Conservation (phyloP, 2,329 filamentous ascomycete species). For the Bipolaris cookei region DNA sequence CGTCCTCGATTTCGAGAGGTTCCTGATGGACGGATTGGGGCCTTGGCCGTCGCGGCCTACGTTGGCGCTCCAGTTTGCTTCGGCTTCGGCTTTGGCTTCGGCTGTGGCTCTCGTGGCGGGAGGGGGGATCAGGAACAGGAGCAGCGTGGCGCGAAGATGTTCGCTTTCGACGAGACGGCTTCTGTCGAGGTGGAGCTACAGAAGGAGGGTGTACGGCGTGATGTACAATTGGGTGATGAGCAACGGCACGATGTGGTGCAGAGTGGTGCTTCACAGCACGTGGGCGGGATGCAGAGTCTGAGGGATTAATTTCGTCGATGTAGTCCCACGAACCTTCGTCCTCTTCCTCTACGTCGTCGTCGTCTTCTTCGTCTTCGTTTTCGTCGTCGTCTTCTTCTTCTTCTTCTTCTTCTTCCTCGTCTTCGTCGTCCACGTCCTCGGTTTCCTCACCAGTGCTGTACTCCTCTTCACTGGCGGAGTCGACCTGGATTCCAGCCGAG, state of each 20-base stretch:
- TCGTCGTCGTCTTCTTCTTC: slow-evolving; percentile 33
- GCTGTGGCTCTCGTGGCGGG: slow-evolving; percentile 43
- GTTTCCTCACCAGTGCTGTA: slow-evolving; percentile 32
- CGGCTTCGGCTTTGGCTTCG: slow-evolving; percentile 43
- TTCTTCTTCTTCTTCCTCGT: slow-evolving; percentile 27
- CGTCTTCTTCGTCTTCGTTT: slow-evolving; percentile 38
- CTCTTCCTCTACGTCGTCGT: slow-evolving; percentile 29
- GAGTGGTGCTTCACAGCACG: slow-evolving; percentile 30
- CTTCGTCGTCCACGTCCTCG: slow-evolving; percentile 40
- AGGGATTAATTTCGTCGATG: slow-evolving; percentile 55
- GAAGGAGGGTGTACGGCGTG: slow-evolving; percentile 36
- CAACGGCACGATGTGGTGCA: slow-evolving; percentile 29
- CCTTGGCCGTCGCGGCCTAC: slow-evolving; percentile 40
- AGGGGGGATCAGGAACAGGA: slow-evolving; percentile 39
- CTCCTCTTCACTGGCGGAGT: slow-evolving; percentile 42
- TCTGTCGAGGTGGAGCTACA: slow-evolving; percentile 46
- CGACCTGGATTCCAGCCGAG: slow-evolving; percentile 42
- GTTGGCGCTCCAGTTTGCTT: slow-evolving; percentile 40
- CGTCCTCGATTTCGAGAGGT: slow-evolving; percentile 53
- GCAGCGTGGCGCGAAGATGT: slow-evolving; percentile 49
- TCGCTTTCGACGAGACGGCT: slow-evolving; percentile 44
- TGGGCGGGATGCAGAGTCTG: slow-evolving; percentile 58
- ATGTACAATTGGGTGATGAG: slow-evolving; percentile 35
- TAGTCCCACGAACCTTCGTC: slow-evolving; percentile 41
- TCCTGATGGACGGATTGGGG: slow-evolving; percentile 49